A percentile compares a stretch with the other conserved stretches of the same genome.
These are phyloP conservation scores for Auxenochlorella pyrenoidosa DNA, from an alignment of 139 green algal genomes.

Conservation along the genomic window DNA sequence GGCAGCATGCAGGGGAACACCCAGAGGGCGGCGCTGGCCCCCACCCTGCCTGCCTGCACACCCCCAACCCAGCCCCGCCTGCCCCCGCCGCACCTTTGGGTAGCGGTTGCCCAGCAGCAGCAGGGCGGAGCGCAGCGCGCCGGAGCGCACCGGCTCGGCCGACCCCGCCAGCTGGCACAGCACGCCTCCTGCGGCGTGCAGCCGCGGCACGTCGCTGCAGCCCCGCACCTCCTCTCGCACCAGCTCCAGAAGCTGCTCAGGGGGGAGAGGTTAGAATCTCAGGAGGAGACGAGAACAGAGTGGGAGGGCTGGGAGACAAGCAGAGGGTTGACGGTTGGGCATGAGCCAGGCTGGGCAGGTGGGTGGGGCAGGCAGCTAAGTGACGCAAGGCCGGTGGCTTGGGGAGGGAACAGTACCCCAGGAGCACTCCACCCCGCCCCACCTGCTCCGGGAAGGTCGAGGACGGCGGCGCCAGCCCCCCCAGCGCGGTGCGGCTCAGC, in stretches of 20 bases:
- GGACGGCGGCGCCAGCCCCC: not conserved
- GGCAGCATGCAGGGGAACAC: too few relatives aligned
- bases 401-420: not conserved
- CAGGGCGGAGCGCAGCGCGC: constrained; percentile 68
- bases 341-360: not conserved
- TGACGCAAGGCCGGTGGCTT: not conserved
- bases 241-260: constrained; percentile 52
- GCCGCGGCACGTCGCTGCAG: constrained; percentile 72
- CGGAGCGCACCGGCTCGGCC: constrained; percentile 32
- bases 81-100: constrained; percentile 43
- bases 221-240: constrained; percentile 55
- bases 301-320: not conserved
- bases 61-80: too few relatives aligned
- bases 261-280: not conserved
- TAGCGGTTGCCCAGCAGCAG: constrained; percentile 71
- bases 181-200: constrained; percentile 61
- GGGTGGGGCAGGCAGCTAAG: not conserved
- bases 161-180: constrained; percentile 58
- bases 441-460: constrained; percentile 25
- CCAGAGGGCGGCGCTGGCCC: too few relatives aligned
- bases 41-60: not conserved
- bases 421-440: not conserved
- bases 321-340: not conserved
- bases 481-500: constrained; percentile 41
- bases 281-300: not conserved